phyloP scores from a whole-genome alignment of 768 basidiomycete species.

The Lyophyllum shimeji region DNA sequence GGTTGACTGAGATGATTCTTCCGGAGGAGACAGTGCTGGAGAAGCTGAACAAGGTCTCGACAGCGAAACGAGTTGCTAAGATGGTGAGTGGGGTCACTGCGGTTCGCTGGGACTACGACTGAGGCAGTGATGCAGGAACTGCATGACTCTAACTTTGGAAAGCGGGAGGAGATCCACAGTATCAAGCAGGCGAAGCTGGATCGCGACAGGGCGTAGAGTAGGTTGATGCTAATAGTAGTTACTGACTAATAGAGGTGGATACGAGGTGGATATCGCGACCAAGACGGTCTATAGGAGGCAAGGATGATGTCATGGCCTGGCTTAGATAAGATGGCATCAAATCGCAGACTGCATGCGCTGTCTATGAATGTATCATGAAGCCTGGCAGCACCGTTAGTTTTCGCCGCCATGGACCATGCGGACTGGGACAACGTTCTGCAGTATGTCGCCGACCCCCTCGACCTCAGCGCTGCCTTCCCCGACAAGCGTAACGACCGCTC shows the following conservation, averaged over 20 bases:
- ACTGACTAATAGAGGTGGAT: too few relatives aligned
- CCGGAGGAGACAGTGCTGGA: conserved; percentile 83
- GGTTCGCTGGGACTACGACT: not conserved
- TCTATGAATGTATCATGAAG: too few relatives aligned
- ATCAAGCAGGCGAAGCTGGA: conserved; percentile 46
- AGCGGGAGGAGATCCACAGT: conserved; percentile 80
- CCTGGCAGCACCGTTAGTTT: conserved; percentile 1
- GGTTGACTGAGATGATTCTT: conserved; percentile 70
- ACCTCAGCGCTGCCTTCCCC: conserved; percentile 29
- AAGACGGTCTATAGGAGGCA: too few relatives aligned
- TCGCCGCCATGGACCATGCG: conserved; percentile 37
- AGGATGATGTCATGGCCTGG: conserved; percentile 10
- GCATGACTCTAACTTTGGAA: conserved; percentile 87
- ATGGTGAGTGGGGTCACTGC: conserved; percentile 62
- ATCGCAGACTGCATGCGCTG: too few relatives aligned
- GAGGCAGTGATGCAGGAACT: conserved; percentile 56
- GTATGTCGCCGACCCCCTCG: conserved; percentile 51
- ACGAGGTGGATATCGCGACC: too few relatives aligned
- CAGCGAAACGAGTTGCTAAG: conserved; percentile 88
- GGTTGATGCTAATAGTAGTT: too few relatives aligned
- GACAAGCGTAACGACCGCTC: conserved; percentile 34
- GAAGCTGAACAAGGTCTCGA: conserved; percentile 84
- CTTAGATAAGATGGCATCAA: conserved; percentile 8
- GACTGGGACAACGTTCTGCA: conserved; percentile 67
- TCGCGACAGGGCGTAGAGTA: not conserved